Conservation (phyloP, 805 yeast genomes). For the Pichia kluyveri region DNA sequence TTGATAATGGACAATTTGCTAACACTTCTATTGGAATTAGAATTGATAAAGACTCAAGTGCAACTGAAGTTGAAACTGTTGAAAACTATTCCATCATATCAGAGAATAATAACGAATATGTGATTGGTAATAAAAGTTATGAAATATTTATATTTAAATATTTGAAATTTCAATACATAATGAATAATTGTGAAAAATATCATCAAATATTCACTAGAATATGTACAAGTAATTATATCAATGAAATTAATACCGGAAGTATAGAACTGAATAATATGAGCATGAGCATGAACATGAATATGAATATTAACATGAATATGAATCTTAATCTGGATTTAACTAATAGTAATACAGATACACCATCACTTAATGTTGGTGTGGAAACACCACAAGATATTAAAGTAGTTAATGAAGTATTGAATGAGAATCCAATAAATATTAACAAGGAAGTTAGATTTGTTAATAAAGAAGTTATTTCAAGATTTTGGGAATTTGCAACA, state of each 20-base stretch:
- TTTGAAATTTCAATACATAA: constrained; percentile 12
- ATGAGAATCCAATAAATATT: not conserved
- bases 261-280: not conserved
- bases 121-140: not conserved
- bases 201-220: constrained; percentile 11
- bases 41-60: not conserved
- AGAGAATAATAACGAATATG: not conserved
- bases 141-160: constrained; percentile 3
- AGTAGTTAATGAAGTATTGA: not conserved
- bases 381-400: not conserved
- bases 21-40: not conserved
- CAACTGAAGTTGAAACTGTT: not conserved
- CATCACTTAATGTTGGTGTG: not conserved
- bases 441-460: not conserved
- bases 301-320: not conserved
- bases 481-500: constrained; percentile 19
- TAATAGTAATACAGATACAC: not conserved
- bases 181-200: constrained; percentile 12
- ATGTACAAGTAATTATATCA: not conserved
- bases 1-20: constrained; percentile 8
- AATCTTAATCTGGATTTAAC: not conserved
- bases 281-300: not conserved
- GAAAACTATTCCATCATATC: constrained; percentile 5
- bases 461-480: constrained; percentile 10
- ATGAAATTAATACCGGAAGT: not conserved